Conservation (phyloP, 768 basidiomycete species). For the Boletus sp. region DNA sequence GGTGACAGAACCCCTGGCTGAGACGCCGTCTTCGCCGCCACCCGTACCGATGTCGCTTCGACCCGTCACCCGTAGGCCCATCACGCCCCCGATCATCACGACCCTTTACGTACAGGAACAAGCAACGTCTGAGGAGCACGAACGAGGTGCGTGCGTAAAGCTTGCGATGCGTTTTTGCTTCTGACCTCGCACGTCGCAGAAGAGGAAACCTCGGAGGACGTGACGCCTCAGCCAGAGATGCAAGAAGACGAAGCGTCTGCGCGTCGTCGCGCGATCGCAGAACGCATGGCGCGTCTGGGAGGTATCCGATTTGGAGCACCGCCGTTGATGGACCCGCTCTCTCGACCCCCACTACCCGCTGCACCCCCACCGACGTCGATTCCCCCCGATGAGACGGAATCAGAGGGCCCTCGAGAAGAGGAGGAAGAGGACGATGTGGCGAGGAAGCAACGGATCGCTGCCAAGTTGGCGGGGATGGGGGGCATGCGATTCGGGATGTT, state of each 20-base stretch:
- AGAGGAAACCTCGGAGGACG: conserved; percentile 7
- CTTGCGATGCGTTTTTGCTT: background rate
- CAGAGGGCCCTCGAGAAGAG: conserved; percentile 23
- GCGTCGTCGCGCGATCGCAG: conserved; percentile 74
- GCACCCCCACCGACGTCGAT: conserved; percentile 38
- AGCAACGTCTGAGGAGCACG: conserved; percentile 1
- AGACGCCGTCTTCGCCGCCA: conserved; percentile 18
- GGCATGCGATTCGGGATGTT: conserved; percentile 60
- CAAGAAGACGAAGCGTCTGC: conserved; percentile 48
- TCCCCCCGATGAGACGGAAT: conserved; percentile 24
- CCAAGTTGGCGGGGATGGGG: conserved; percentile 54
- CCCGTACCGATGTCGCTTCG: conserved; percentile 19
- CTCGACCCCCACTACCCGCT: conserved; percentile 37
- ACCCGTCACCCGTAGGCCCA: conserved; percentile 11
- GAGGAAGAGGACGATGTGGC: conserved; percentile 68
- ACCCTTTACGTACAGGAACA: conserved; percentile 11
- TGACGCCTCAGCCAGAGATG: conserved; percentile 13
- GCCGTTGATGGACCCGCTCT: conserved; percentile 39
- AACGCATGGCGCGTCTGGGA: conserved; percentile 92
- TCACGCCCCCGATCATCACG: conserved; percentile 27
- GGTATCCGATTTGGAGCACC: conserved; percentile 81
- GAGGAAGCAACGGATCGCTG: conserved; percentile 51
- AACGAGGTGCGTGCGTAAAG: conserved; percentile 6
- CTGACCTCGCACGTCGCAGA: conserved; percentile 7
- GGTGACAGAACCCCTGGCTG: conserved; percentile 5